Percentiles rank a stretch among this genome's conserved stretches.
Conservation (phyloP, 345 rosid species). For the Salix koriyanagi region DNA sequence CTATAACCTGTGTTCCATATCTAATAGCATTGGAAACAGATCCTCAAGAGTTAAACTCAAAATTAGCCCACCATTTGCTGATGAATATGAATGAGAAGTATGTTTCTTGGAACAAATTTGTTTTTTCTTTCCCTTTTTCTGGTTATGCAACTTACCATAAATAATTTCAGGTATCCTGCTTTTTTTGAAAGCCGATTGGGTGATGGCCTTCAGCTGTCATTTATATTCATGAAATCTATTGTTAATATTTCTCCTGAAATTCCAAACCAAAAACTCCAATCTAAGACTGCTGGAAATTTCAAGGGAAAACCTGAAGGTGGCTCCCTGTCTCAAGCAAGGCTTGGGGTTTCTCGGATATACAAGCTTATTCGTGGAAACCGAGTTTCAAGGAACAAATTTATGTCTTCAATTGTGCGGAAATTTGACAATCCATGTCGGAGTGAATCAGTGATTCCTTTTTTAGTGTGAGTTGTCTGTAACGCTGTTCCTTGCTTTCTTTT, state of each 20-base stretch:
- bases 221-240: conserved; percentile 68
- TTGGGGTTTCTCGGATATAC: conserved; percentile 94
- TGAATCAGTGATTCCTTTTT: conserved; percentile 60
- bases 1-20: conserved; percentile 96
- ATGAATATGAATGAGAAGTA: conserved; percentile 99
- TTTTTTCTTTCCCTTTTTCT: background rate
- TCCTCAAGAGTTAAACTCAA: conserved; percentile 86
- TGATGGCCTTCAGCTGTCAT: conserved; percentile 97
- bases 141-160: conserved; percentile 20
- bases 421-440: conserved; percentile 78
- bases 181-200: conserved; percentile 97
- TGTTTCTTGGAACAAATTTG: conserved; percentile 5
- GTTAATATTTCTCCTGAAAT: conserved; percentile 36
- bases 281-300: conserved; percentile 50
- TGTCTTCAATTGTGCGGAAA: conserved; percentile 95
- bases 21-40: conserved; percentile 98
- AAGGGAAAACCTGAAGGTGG: conserved; percentile 60
- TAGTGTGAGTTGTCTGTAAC: conserved; percentile 59
- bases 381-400: conserved; percentile 87
- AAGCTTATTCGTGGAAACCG: conserved; percentile 93
- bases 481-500: conserved; percentile 4
- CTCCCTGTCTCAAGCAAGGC: conserved; percentile 80
- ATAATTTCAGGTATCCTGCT: conserved; percentile 78
- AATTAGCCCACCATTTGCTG: conserved; percentile 95
- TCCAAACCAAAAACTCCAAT: conserved; percentile 39